phyloP scores from a whole-genome alignment of 2,329 filamentous ascomycete species.

The Ascochyta koolunga region DNA sequence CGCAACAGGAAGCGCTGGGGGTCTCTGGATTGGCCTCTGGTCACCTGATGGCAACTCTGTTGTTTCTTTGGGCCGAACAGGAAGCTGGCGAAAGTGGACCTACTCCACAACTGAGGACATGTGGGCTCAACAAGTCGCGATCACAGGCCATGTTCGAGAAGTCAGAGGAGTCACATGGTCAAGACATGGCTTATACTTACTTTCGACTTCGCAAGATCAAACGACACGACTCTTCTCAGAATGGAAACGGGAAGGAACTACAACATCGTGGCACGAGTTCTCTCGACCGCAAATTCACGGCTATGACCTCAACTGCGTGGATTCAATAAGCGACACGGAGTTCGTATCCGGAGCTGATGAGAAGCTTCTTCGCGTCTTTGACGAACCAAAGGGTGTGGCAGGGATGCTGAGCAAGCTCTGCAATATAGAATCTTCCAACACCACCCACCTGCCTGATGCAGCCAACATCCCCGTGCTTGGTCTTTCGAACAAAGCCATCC shows the following conservation, averaged over 20 bases:
- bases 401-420: constrained; percentile 72
- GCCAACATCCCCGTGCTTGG: constrained; percentile 95
- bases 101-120: constrained; percentile 65
- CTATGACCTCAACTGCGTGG: constrained; percentile 95
- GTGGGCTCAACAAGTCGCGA: constrained; percentile 78
- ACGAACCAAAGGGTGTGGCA: constrained; percentile 83
- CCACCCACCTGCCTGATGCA: constrained; percentile 70
- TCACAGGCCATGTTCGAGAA: constrained; percentile 82
- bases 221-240: constrained; percentile 85
- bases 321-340: constrained; percentile 71
- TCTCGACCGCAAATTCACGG: constrained; percentile 95
- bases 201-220: constrained; percentile 90
- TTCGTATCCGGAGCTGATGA: constrained; percentile 97
- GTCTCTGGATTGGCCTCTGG: constrained; percentile 97
- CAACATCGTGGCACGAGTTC: constrained; percentile 88
- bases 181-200: constrained; percentile 77
- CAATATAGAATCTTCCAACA: constrained; percentile 55
- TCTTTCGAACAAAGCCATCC: constrained; percentile 90
- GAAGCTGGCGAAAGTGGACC: constrained; percentile 89
- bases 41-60: constrained; percentile 76
- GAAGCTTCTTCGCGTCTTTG: constrained; percentile 96
- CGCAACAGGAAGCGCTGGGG: constrained; percentile 92
- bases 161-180: constrained; percentile 88
- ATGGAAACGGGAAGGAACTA: constrained; percentile 64
- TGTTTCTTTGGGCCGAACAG: constrained; percentile 84